Conservation (phyloP, 2,329 filamentous ascomycete genomes). For the Lizonia empirigonia region DNA sequence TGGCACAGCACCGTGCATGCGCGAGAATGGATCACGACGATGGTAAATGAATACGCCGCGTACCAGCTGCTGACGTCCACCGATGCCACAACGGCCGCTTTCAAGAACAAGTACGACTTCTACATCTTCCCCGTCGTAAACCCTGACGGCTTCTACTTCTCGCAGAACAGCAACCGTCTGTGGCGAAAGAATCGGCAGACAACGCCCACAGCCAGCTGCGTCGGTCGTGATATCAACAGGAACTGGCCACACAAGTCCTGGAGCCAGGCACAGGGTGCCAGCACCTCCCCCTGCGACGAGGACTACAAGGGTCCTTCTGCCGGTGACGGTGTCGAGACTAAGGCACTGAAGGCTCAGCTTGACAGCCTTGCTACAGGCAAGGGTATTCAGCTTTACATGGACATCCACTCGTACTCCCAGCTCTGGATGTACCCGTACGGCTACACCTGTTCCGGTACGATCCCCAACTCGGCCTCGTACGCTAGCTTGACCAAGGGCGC, state of each 20-base stretch:
- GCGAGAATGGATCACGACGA: conserved; percentile 47
- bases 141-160: conserved; percentile 48
- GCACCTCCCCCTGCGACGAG: conserved; percentile 44
- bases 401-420: conserved; percentile 65
- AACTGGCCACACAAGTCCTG: conserved; percentile 48
- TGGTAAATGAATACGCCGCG: conserved; percentile 45
- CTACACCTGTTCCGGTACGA: conserved; percentile 59
- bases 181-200: conserved; percentile 49
- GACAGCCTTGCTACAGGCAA: conserved; percentile 52
- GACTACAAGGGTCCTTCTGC: conserved; percentile 46
- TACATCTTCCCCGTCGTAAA: conserved; percentile 59
- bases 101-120: conserved; percentile 68
- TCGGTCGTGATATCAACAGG: conserved; percentile 49
- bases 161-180: conserved; percentile 46
- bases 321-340: conserved; percentile 46
- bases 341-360: conserved; percentile 55
- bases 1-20: conserved; percentile 49
- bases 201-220: conserved; percentile 36
- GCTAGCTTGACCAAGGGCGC: conserved; percentile 57
- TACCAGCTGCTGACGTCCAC: conserved; percentile 45
- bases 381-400: conserved; percentile 66
- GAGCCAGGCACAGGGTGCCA: conserved; percentile 40
- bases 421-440: conserved; percentile 62
- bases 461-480: conserved; percentile 57
- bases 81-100: conserved; percentile 39